These are phyloP conservation scores for Jatropha podagrica DNA, from an alignment of 441 rosid genomes.

Conservation along the genomic window DNA sequence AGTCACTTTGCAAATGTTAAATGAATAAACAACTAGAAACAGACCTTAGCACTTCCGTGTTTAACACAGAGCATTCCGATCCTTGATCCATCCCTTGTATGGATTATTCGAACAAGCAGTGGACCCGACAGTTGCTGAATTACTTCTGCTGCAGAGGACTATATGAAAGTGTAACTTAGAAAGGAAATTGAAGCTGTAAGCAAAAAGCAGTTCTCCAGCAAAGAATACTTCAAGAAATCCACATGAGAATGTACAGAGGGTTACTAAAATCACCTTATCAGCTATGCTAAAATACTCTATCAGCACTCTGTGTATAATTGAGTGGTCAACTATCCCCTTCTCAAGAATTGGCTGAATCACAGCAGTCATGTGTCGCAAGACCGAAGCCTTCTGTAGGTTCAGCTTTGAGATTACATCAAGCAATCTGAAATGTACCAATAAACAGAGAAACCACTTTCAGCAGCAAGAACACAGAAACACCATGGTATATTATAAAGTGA, in stretches of 20 bases:
- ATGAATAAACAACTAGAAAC: slow-evolving; percentile 18
- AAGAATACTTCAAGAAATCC: neutral
- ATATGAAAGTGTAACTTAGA: slow-evolving; percentile 29
- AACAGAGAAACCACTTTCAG: slow-evolving; percentile 1
- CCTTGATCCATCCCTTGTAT: slow-evolving; percentile 92
- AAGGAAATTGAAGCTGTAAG: slow-evolving; percentile 6
- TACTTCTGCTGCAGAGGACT: slow-evolving; percentile 82
- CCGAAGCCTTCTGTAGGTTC: slow-evolving; percentile 63
- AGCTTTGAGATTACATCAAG: slow-evolving; percentile 74
- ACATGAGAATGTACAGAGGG: neutral
- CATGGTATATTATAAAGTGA: neutral
- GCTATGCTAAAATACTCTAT: slow-evolving; percentile 78
- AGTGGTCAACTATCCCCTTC: slow-evolving; percentile 91
- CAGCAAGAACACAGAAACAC: neutral
- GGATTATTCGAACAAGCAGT: slow-evolving; percentile 89
- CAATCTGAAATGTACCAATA: slow-evolving; percentile 49
- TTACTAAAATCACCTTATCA: slow-evolving; percentile 57
- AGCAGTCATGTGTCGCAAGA: slow-evolving; percentile 66
- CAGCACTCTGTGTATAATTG: slow-evolving; percentile 73
- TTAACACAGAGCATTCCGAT: slow-evolving; percentile 80
- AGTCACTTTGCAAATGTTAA: slow-evolving; percentile 8
- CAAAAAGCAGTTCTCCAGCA: neutral
- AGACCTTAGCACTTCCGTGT: slow-evolving; percentile 95
- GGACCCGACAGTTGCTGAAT: slow-evolving; percentile 77
- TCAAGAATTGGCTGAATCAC: slow-evolving; percentile 88